Evolutionary conservation across 2,329 filamentous ascomycete species (phyloP), one percentile per base, ranked within the genome.

Genomic region (Ilyonectria destructans): DNA sequence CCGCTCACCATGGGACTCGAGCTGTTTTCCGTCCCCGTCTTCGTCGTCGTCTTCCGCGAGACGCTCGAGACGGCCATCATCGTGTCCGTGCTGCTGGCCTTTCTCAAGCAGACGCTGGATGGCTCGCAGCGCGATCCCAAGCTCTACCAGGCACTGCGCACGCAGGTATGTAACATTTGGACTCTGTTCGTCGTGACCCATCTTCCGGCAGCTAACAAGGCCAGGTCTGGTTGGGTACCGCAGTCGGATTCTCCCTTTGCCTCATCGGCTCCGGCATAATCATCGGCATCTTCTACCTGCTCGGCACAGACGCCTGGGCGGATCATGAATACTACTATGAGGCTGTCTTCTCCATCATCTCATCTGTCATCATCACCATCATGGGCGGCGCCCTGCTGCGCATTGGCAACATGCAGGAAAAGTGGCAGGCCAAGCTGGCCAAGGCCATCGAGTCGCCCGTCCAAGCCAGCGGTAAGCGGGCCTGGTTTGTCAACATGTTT

Each of bases 21-120:
- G 78, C 89, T 95, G 62, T 95, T 95, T 79, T 89, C 92, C 67
- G 90, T 94, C 13, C 92, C 92, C 74, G 90, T 97, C 57, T 97
- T 97, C 84, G 95, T 97, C 83, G 93, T 97, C 80, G 91, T 93
- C 83, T 97, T 97, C 80, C 91, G 95, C 77, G 95, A 97, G 83
- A 90, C 91, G 51, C 85, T 97, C 60, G 94, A 97, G 84, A 93
- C 92, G 1, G 91, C 89, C 75, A 94, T 97, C 77, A 93, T 97
- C 75, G 90, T 97, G 69, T 96, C 94, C 0, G 92, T 97, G 17
- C 85, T 97, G 29, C 88, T 97, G 33, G 90, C 94, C 17, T 97
- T 96, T 79, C 84, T 97, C 65, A 96, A 96, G 80, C 93, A 96
- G 81, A 93, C 92, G 1, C 87, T 97, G 49, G 85, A 85, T 69